Evolutionary conservation across 106 monocot species (phyloP).

Genomic region (Apostasia shenzhenica): DNA sequence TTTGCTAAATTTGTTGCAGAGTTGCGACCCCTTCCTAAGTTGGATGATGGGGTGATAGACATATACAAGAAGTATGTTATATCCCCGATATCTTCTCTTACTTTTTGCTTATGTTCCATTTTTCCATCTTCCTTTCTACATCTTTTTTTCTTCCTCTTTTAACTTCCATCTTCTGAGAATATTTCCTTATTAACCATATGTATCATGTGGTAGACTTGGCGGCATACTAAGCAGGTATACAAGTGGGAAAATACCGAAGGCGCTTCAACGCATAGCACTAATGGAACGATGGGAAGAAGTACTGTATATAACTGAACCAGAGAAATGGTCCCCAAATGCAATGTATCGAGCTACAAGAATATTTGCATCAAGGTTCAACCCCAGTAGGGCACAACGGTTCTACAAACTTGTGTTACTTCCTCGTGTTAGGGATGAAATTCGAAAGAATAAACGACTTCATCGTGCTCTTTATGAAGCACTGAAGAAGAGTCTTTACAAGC

Average conservation of each 20-base stretch:
- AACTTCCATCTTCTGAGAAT: background rate
- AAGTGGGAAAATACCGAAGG: slow-evolving; percentile 86
- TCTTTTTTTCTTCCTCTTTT: slow-evolving; percentile 6
- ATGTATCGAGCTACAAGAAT: slow-evolving; percentile 91
- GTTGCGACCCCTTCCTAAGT: slow-evolving; percentile 50
- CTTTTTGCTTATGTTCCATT: background rate
- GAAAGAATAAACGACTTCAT: slow-evolving; percentile 88
- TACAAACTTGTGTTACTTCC: slow-evolving; percentile 78
- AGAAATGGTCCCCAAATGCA: slow-evolving; percentile 92
- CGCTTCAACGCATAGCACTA: slow-evolving; percentile 77
- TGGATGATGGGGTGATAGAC: slow-evolving; percentile 67
- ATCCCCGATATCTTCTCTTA: background rate
- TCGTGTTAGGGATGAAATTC: slow-evolving; percentile 87
- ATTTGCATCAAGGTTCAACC: slow-evolving; percentile 76
- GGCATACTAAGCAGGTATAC: slow-evolving; percentile 77
- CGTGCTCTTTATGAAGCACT: slow-evolving; percentile 85
- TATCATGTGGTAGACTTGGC: slow-evolving; percentile 52
- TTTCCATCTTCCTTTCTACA: background rate
- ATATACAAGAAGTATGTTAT: slow-evolving; percentile 63
- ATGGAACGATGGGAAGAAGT: slow-evolving; percentile 82
- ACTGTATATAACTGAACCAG: slow-evolving; percentile 77
- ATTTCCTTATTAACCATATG: background rate
- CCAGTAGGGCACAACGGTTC: slow-evolving; percentile 57
- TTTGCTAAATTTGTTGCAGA: slow-evolving; percentile 23
- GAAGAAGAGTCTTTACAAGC: slow-evolving; percentile 88